Evolutionary conservation across 2,329 filamentous ascomycete species (phyloP), one percentile per base, ranked within the genome.

Genomic region (Orbilia javanica): DNA sequence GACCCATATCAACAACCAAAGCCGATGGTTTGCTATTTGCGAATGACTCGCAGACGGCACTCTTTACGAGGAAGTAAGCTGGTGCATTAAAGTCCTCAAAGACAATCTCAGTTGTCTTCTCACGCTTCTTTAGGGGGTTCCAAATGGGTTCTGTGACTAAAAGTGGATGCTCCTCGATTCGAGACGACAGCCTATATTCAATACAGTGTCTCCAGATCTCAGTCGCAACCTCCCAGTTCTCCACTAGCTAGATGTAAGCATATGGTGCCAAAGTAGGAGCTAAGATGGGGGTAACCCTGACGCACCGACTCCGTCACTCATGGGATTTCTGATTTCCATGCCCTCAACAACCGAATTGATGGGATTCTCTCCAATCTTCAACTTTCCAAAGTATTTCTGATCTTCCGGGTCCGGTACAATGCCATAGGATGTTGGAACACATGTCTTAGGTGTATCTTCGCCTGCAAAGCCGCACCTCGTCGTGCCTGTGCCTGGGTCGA

Each of bases 51-150:
- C 97, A 88, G 50, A 97, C 94, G 27, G 95, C 94, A 66, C 91
- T 96, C 82, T 93, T 90, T 79, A 93, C 93, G 79, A 98, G 87
- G 88, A 95, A 99, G 85, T 97, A 98, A 4, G 96, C 96, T 18
- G 96, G 96, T 70, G 92, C 92, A 29, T 93, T 94, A 94, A 96
- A 99, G 83, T 90, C 93, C 87, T 99, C 96, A 91, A 99, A 97
- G 76, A 93, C 94, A 79, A 98, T 90, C 86, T 99, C 96, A 82
- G 97, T 95, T 46, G 92, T 91, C 88, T 96, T 97, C 86, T 99
- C 96, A 77, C 96, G 89, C 77, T 92, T 90, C 86, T 97, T 97
- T 50, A 89, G 85, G 27, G 90, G 88, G 85, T 97, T 98, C 94
- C 95, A 98, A 10, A 93, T 92, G 13, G 94, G 92, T 85, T 99